phyloP scores from a whole-genome alignment of 305 asterid genomes.

The Fraxinus albicans region DNA sequence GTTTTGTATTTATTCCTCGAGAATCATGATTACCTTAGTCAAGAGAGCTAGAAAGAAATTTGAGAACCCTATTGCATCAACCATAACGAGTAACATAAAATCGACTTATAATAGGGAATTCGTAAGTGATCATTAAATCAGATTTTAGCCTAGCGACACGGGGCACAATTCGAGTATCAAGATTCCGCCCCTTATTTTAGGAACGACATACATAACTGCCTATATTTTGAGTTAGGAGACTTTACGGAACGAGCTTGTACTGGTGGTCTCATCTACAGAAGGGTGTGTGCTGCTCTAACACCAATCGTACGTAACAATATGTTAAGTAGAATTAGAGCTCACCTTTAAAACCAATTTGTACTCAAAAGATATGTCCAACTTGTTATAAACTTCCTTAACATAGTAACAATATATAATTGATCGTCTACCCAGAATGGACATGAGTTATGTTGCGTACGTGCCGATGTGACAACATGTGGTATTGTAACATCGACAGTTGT shows the following conservation, averaged over 20 bases:
- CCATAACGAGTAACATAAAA: neutral
- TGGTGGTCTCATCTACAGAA: neutral
- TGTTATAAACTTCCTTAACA: neutral
- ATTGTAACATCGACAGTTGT: no score
- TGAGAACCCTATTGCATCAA: neutral
- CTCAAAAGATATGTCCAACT: neutral
- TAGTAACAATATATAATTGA: no score
- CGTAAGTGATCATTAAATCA: neutral
- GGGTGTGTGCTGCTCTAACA: neutral
- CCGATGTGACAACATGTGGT: neutral
- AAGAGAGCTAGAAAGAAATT: neutral
- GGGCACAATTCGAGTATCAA: neutral
- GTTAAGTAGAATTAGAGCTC: neutral
- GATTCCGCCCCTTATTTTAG: neutral
- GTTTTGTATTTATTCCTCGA: neutral
- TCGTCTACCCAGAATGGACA: neutral
- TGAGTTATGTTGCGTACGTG: neutral
- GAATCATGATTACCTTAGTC: neutral
- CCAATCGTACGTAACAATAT: neutral
- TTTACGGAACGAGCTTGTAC: neutral
- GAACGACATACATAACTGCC: neutral
- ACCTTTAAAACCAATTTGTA: neutral
- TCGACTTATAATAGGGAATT: neutral
- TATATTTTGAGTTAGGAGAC: neutral
- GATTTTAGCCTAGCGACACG: neutral